Conservation (phyloP, 139 green algal species). For the Dunaliella primolecta region DNA sequence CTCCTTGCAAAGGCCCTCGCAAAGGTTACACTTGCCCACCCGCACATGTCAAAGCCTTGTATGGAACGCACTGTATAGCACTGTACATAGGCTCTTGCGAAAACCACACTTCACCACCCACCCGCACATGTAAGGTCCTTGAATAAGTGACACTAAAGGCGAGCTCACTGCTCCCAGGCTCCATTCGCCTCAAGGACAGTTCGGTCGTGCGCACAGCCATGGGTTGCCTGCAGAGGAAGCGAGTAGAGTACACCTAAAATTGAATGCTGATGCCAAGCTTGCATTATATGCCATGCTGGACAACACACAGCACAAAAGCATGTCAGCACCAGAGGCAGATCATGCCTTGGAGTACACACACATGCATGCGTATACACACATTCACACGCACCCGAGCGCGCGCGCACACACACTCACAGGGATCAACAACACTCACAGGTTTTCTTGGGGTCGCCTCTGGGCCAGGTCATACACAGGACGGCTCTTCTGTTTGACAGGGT, state of each 20-base stretch:
- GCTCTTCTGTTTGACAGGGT: not conserved
- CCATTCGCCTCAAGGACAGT: not conserved
- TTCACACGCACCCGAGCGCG: not conserved
- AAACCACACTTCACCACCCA: not conserved
- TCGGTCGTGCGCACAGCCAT: not conserved
- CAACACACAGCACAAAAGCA: too few species aligned
- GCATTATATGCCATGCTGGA: too few species aligned
- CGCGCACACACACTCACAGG: not conserved
- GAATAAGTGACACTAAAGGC: not conserved
- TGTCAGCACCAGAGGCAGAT: too few species aligned
- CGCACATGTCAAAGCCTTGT: too few species aligned
- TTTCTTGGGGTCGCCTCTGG: not conserved
- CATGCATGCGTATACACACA: not conserved
- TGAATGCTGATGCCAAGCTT: too few species aligned
- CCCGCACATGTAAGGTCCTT: not conserved
- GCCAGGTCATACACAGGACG: slow-evolving; percentile 12
- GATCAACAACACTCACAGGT: not conserved
- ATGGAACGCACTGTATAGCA: too few species aligned
- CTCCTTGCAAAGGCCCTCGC: too few species aligned
- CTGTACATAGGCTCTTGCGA: too few species aligned
- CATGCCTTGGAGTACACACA: too few species aligned
- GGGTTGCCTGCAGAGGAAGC: slow-evolving; percentile 11
- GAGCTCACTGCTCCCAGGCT: slow-evolving; percentile 4
- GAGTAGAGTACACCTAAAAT: too few species aligned
- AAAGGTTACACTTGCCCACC: too few species aligned